These are phyloP conservation scores for Trichaptum fuscoviolaceum DNA, from an alignment of 768 basidiomycete species.

Conservation along the genomic window DNA sequence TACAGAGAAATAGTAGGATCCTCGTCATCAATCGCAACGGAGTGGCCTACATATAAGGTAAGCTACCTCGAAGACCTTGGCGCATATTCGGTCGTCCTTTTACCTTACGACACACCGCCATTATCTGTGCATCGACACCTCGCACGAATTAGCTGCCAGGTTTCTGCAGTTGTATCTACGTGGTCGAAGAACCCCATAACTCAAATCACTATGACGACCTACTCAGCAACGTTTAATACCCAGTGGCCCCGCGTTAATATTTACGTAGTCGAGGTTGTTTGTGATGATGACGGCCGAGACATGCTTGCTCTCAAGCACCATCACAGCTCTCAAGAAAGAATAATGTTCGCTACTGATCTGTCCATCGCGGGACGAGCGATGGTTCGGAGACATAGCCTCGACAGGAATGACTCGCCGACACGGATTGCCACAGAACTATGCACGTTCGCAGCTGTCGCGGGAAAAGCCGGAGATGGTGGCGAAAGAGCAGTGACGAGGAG, in stretches of 20 bases:
- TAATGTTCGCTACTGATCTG: not conserved
- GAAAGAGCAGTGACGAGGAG: not conserved
- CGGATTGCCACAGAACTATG: not conserved
- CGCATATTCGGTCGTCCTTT: not conserved
- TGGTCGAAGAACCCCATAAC: not conserved
- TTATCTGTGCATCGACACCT: not conserved
- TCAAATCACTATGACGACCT: not conserved
- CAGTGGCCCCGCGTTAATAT: not conserved
- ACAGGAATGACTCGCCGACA: not conserved
- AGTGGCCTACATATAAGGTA: not conserved
- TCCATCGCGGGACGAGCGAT: not conserved
- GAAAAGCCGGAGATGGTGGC: not conserved
- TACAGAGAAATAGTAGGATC: not conserved
- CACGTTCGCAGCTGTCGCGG: not conserved
- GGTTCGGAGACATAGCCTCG: not conserved
- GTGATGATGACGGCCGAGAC: not conserved
- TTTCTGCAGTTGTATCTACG: not conserved
- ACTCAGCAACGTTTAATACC: not conserved
- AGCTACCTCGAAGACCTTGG: not conserved
- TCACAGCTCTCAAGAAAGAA: not conserved
- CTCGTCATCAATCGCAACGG: not conserved
- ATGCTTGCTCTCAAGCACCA: not conserved
- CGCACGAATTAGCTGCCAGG: not conserved
- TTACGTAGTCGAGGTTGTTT: not conserved
- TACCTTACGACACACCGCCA: not conserved